Evolutionary conservation across 768 basidiomycete genomes (phyloP).

Genomic region (Peribolospora baueri): DNA sequence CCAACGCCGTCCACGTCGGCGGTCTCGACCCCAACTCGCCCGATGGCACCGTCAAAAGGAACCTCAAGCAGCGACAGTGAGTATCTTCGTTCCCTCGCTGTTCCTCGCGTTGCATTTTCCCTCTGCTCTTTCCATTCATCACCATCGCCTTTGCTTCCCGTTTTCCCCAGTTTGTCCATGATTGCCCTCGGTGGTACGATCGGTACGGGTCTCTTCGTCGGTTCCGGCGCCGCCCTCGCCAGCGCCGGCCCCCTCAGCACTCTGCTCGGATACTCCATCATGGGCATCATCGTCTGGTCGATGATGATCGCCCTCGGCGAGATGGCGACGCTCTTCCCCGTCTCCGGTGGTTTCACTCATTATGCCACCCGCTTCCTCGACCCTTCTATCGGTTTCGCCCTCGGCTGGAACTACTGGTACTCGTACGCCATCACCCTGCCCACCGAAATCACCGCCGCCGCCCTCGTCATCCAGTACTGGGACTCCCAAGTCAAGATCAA

Average conservation of each 20-base stretch:
- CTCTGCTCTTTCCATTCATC: neutral
- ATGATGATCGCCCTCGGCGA: conserved; percentile 18
- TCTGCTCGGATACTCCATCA: conserved; percentile 27
- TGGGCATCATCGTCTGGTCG: conserved; percentile 20
- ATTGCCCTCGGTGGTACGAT: conserved; percentile 4
- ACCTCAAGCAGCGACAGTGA: conserved; percentile 6
- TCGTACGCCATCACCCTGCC: conserved; percentile 19
- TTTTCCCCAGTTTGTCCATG: neutral
- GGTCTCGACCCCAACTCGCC: no score
- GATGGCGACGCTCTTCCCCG: conserved; percentile 17
- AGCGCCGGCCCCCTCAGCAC: conserved; percentile 33
- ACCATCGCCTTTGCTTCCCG: neutral
- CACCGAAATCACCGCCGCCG: conserved; percentile 14
- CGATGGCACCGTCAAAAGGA: neutral
- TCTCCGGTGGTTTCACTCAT: conserved; percentile 23
- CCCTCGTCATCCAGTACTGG: conserved; percentile 19
- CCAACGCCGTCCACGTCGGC: no score
- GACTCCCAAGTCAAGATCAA: no score
- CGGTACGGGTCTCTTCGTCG: conserved; percentile 36
- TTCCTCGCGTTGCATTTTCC: no score
- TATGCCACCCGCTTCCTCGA: conserved; percentile 25
- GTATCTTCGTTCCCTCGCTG: no score
- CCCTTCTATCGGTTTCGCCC: conserved; percentile 18
- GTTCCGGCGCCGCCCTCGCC: conserved; percentile 27
- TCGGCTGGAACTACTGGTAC: conserved; percentile 17